Percentiles rank a stretch among this genome's conserved stretches.
Conservation (phyloP, 2,329 filamentous ascomycete species). For the Tympanopsis confertula region DNA sequence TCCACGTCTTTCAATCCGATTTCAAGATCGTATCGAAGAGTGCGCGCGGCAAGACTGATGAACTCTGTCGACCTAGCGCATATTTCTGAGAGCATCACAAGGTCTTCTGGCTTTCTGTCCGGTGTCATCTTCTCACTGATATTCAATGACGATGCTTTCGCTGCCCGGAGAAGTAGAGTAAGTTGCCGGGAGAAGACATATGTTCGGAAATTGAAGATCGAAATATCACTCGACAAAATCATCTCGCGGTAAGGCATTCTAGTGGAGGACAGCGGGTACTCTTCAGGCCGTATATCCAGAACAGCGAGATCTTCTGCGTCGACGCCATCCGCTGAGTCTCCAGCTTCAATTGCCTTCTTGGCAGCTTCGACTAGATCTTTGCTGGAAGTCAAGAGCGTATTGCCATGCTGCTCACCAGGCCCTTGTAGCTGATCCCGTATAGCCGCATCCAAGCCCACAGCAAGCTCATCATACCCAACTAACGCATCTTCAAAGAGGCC, state of each 20-base stretch:
- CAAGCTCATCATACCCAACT: conserved; percentile 88
- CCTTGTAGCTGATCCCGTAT: conserved; percentile 60
- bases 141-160: conserved; percentile 56
- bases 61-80: conserved; percentile 10
- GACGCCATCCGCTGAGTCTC: conserved; percentile 22
- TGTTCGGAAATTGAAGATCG: conserved; percentile 84
- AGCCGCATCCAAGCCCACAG: conserved; percentile 72
- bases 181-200: conserved; percentile 91
- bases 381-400: conserved; percentile 58
- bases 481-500: conserved; percentile 91
- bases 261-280: conserved; percentile 49
- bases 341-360: conserved; percentile 38
- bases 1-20: conserved; percentile 8
- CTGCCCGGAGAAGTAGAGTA: conserved; percentile 67
- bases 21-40: conserved; percentile 21
- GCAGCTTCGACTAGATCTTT: conserved; percentile 58
- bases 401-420: conserved; percentile 50
- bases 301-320: conserved; percentile 11
- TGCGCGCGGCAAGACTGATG: conserved; percentile 39
- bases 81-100: conserved; percentile 5
- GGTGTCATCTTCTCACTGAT: conserved; percentile 48
- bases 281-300: conserved; percentile 11
- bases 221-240: conserved; percentile 90
- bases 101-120: conserved; percentile 44
- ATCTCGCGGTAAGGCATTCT: conserved; percentile 81